Conservation (phyloP, 169 alveolate species). For the Cryptosporidium canis region DNA sequence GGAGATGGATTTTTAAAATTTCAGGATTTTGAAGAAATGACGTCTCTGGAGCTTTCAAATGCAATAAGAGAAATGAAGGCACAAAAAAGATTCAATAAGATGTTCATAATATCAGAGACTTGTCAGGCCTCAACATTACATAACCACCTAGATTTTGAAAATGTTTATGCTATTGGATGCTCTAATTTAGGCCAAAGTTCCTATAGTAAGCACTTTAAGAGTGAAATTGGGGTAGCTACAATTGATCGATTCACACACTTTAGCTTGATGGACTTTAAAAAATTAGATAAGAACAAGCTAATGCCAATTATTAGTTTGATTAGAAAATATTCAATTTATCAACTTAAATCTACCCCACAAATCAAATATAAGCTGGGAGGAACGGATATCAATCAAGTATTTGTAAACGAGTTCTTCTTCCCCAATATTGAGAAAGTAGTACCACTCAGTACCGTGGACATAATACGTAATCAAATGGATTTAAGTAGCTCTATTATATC, state of each 20-base stretch:
- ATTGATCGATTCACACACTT: slow-evolving; percentile 62
- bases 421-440: neutral
- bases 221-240: slow-evolving; percentile 52
- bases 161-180: slow-evolving; percentile 73
- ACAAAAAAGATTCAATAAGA: slow-evolving; percentile 78
- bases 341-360: slow-evolving; percentile 40
- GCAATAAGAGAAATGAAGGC: slow-evolving; percentile 81
- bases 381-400: slow-evolving; percentile 18
- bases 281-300: neutral
- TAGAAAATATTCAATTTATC: neutral
- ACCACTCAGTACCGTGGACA: neutral
- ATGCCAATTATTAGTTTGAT: slow-evolving; percentile 23
- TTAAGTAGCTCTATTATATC: neutral
- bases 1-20: slow-evolving; percentile 86
- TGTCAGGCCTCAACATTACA: slow-evolving; percentile 84
- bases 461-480: neutral
- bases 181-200: slow-evolving; percentile 57
- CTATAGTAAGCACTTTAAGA: slow-evolving; percentile 40
- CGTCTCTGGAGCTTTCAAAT: slow-evolving; percentile 79
- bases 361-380: slow-evolving; percentile 13
- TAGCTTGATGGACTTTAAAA: slow-evolving; percentile 9
- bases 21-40: slow-evolving; percentile 83
- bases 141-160: slow-evolving; percentile 78
- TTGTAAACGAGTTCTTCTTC: slow-evolving; percentile 27
- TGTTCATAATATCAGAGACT: slow-evolving; percentile 83